Percentiles rank a stretch among this genome's conserved stretches.
Conservation (phyloP, 495 filamentous ascomycete genomes). For the Aspergillus kassunensis region DNA sequence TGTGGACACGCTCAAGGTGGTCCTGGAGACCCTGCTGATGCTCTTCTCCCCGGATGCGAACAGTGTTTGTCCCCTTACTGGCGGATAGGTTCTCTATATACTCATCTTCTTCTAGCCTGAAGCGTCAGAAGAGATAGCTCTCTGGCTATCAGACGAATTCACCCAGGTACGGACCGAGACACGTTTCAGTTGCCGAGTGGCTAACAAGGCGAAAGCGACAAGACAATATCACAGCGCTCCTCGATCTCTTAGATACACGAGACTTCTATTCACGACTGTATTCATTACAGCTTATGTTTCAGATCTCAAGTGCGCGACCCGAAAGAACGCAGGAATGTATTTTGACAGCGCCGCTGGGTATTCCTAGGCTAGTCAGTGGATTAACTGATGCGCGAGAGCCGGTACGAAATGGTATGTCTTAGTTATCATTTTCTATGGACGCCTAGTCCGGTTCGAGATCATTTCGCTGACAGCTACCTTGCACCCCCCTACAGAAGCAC, state of each 20-base stretch:
- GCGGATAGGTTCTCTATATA: not conserved
- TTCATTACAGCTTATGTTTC: slow-evolving; percentile 82
- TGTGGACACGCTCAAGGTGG: slow-evolving; percentile 92
- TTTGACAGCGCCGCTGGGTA: slow-evolving; percentile 79
- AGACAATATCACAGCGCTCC: slow-evolving; percentile 90
- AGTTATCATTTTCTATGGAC: not conserved
- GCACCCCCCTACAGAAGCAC: slow-evolving; percentile 47
- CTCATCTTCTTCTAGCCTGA: slow-evolving; percentile 60
- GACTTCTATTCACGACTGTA: slow-evolving; percentile 96
- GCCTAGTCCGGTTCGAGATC: not conserved
- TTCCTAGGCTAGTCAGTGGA: slow-evolving; percentile 76
- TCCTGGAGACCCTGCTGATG: slow-evolving; percentile 91
- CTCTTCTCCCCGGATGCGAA: slow-evolving; percentile 74
- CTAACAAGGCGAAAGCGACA: slow-evolving; percentile 61
- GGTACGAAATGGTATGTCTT: slow-evolving; percentile 71
- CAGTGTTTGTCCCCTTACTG: slow-evolving; percentile 49
- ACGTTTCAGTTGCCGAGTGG: slow-evolving; percentile 25
- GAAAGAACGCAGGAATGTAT: slow-evolving; percentile 97
- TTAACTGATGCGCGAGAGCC: slow-evolving; percentile 86
- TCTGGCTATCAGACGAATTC: slow-evolving; percentile 97
- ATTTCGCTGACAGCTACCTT: slow-evolving; percentile 13
- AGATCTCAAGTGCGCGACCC: slow-evolving; percentile 79
- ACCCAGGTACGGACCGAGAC: slow-evolving; percentile 63
- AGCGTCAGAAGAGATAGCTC: slow-evolving; percentile 92
- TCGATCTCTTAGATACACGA: slow-evolving; percentile 79